Conservation (phyloP, 352 stramenopile species). For the Peronospora destructor region DNA sequence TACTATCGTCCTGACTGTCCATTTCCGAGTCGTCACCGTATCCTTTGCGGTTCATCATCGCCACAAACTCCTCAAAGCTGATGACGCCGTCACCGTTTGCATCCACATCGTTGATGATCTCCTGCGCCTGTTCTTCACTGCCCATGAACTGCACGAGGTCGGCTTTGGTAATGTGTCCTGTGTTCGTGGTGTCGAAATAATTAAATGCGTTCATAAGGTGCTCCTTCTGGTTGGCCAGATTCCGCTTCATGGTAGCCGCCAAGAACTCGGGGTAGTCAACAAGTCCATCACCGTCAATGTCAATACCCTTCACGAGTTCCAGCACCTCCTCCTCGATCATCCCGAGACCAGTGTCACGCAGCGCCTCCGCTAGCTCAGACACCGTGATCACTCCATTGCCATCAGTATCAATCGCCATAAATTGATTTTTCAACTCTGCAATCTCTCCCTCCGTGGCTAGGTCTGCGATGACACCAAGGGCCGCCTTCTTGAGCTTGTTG, state of each 20-base stretch:
- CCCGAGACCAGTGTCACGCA: slow-evolving; percentile 74
- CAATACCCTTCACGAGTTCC: slow-evolving; percentile 82
- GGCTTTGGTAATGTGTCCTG: slow-evolving; percentile 79
- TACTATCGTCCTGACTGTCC: slow-evolving; percentile 51
- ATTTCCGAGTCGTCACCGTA: slow-evolving; percentile 73
- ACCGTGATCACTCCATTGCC: slow-evolving; percentile 88
- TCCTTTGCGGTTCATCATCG: slow-evolving; percentile 85
- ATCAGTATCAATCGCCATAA: slow-evolving; percentile 81
- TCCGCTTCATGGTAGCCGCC: slow-evolving; percentile 88
- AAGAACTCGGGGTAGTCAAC: slow-evolving; percentile 89
- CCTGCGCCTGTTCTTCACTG: slow-evolving; percentile 86
- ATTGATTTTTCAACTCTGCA: slow-evolving; percentile 81
- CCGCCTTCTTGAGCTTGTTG: slow-evolving; percentile 88
- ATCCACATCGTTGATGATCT: slow-evolving; percentile 90
- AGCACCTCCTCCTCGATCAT: slow-evolving; percentile 87
- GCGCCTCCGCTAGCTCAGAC: slow-evolving; percentile 73
- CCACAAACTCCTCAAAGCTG: slow-evolving; percentile 90
- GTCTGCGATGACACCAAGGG: slow-evolving; percentile 80
- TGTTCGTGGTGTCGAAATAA: slow-evolving; percentile 86
- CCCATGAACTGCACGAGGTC: slow-evolving; percentile 90
- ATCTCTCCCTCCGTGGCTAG: slow-evolving; percentile 80
- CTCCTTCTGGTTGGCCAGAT: slow-evolving; percentile 80
- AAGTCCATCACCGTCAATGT: slow-evolving; percentile 85
- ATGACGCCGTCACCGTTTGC: slow-evolving; percentile 87
- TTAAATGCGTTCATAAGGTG: slow-evolving; percentile 88